Base-by-base conservation (phyloP, 345 rosid genomes). In the Hirschfeldia incana region DNA sequence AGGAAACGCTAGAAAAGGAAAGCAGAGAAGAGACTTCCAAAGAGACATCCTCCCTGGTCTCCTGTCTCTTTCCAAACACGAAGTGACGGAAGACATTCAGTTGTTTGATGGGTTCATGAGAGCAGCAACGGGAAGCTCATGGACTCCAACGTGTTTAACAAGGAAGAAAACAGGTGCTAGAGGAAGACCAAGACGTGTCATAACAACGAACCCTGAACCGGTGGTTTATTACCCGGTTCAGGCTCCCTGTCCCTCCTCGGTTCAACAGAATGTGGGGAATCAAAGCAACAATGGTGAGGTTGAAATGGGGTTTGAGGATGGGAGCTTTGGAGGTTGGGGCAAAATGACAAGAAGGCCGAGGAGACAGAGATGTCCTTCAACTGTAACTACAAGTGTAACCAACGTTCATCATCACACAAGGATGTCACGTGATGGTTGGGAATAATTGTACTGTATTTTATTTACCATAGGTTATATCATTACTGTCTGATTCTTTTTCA, bases 301-400 rank as follows among this genome's bases (percentile, higher is more conserved):
- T 69, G 89, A 87, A 84, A 88, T 91, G 62, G 78, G 49, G 49
- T 92, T 80, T 17, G 90, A 85, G 36, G 91, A 91, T 59, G 76
- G 76, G 30, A 84, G 81, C 76, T 85, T 90, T 63, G 78, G 83
- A 29, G 92, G 93, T 63, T 92, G 97, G 97, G 97, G 97, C 57
- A 92, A 88, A 84, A 90, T 90, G 85, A 87, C 92, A 4, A 83
- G 95, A 86, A 90, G 95, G 39, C 94, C 90, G 5, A 88, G 89
- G 55, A 80, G 93, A 65, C 91, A 81, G 67, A 78, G 93, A 78
- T 89, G 83, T 82, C 86, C 84, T 3, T 53, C 73, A 73, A 79
- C 76, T 79, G 37, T 33, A 64, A 64, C 67, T 64, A 15, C 74
- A 46, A 72, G 65, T 76, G 78, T 77, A 81, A 77, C 80, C 75